These are phyloP conservation scores for Mycena sanguinolenta DNA, from an alignment of 768 basidiomycete genomes.

Conservation along the genomic window DNA sequence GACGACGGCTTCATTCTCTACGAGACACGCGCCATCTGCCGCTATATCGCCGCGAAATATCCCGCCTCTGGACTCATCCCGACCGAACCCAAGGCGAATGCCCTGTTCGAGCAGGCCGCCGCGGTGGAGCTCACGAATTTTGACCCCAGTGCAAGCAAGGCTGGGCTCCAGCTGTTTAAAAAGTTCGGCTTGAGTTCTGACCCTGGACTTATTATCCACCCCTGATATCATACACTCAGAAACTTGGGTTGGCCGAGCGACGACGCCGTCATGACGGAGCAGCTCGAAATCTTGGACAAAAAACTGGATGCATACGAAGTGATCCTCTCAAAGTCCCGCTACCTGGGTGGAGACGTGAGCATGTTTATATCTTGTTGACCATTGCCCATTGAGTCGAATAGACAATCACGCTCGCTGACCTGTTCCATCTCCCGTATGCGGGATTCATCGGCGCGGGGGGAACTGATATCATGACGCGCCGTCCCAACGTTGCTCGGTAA, in stretches of 20 bases:
- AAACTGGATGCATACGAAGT: slow-evolving; percentile 57
- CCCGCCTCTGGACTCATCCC: slow-evolving; percentile 58
- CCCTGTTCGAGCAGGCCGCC: slow-evolving; percentile 44
- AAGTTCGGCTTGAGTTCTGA: not conserved
- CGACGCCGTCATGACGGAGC: slow-evolving; percentile 39
- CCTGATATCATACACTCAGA: not conserved
- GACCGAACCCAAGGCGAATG: slow-evolving; percentile 34
- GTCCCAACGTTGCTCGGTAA: slow-evolving; percentile 19
- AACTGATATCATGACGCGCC: slow-evolving; percentile 13
- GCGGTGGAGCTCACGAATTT: slow-evolving; percentile 26
- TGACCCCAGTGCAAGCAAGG: slow-evolving; percentile 8
- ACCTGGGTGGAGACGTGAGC: slow-evolving; percentile 58
- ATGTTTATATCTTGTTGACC: not conserved
- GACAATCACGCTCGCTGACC: slow-evolving; percentile 19
- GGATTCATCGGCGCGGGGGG: not conserved
- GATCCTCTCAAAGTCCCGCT: slow-evolving; percentile 57
- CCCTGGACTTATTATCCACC: no score
- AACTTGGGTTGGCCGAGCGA: slow-evolving; percentile 37
- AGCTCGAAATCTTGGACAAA: slow-evolving; percentile 41
- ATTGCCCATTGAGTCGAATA: not conserved
- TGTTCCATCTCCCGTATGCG: slow-evolving; percentile 56
- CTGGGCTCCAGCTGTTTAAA: slow-evolving; percentile 3
- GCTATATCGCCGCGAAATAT: slow-evolving; percentile 61
- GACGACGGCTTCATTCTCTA: slow-evolving; percentile 63
- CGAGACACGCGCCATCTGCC: slow-evolving; percentile 61